phyloP scores from a whole-genome alignment of 23 red algal species.

The Porphyridium purpureum region DNA sequence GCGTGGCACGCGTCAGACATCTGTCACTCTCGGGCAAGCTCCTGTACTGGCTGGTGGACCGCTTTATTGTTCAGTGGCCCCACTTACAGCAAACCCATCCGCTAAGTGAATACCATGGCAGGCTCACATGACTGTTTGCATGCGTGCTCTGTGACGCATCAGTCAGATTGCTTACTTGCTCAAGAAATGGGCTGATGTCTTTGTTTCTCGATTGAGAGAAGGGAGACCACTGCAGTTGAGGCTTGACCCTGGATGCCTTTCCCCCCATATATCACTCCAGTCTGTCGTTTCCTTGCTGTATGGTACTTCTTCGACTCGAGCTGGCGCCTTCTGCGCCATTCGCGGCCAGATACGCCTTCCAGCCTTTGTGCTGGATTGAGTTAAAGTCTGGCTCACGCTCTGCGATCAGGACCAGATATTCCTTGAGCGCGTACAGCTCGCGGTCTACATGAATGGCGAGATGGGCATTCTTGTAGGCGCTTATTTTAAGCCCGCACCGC shows the following conservation, averaged over 20 bases:
- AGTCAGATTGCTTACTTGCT: no score
- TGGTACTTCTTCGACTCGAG: no score
- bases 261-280: no score
- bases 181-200: no score
- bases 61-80: slow-evolving; percentile 87
- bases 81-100: slow-evolving; percentile 12
- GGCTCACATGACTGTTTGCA: slow-evolving; percentile 9
- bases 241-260: no score
- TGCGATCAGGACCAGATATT: slow-evolving; percentile 53
- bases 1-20: slow-evolving; percentile 48
- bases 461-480: slow-evolving; percentile 29
- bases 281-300: no score
- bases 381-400: slow-evolving; percentile 48
- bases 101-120: slow-evolving; percentile 43
- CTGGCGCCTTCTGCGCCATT: no score
- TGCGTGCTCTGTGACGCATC: no score
- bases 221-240: no score
- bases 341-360: slow-evolving; percentile 30
- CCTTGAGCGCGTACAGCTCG: slow-evolving; percentile 38
- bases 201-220: no score
- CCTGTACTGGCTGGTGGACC: slow-evolving; percentile 43
- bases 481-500: slow-evolving; percentile 43
- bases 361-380: slow-evolving; percentile 47
- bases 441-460: slow-evolving; percentile 16
- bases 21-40: slow-evolving; percentile 41